phyloP scores from a whole-genome alignment of 2,329 filamentous ascomycete species.

The Cladorrhinum sp. region DNA sequence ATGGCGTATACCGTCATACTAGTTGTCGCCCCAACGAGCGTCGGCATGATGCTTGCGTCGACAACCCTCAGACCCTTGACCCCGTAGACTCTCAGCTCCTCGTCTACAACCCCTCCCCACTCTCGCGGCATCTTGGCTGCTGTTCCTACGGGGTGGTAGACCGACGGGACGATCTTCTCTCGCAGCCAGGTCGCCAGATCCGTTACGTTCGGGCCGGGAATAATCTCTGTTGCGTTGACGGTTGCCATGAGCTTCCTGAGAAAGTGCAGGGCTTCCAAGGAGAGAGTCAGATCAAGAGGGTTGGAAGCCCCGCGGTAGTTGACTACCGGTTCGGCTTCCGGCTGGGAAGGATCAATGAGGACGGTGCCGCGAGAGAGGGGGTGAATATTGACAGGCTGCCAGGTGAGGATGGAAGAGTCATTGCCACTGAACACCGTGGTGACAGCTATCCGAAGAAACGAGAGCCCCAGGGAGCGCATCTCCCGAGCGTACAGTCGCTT shows the following conservation, averaged over 20 bases:
- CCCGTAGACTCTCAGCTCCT: conserved; percentile 9
- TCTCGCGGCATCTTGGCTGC: conserved; percentile 18
- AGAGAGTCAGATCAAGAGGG: conserved; percentile 30
- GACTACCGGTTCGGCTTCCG: conserved; percentile 30
- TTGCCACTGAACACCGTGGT: neutral
- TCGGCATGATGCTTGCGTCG: conserved; percentile 3
- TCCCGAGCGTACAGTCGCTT: conserved; percentile 28
- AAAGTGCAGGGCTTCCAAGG: conserved; percentile 29
- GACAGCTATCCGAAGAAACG: conserved; percentile 30
- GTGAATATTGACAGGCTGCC: conserved; percentile 36
- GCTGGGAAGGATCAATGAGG: conserved; percentile 31
- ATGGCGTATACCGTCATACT: conserved; percentile 4
- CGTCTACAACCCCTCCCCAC: conserved; percentile 11
- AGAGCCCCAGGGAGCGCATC: conserved; percentile 26
- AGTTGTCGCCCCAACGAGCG: neutral
- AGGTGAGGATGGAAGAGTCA: conserved; percentile 26
- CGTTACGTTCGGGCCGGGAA: conserved; percentile 31
- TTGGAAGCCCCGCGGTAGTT: conserved; percentile 30
- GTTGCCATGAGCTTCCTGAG: conserved; percentile 24
- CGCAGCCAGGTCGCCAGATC: neutral
- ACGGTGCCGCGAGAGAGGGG: conserved; percentile 31
- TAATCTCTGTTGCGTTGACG: conserved; percentile 36
- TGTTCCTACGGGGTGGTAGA: conserved; percentile 24
- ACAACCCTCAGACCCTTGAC: conserved; percentile 3
- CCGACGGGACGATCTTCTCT: conserved; percentile 22